Evolutionary conservation across 176 grass and related monocot genomes (phyloP).

Genomic region (Urochloa ruziziensis): DNA sequence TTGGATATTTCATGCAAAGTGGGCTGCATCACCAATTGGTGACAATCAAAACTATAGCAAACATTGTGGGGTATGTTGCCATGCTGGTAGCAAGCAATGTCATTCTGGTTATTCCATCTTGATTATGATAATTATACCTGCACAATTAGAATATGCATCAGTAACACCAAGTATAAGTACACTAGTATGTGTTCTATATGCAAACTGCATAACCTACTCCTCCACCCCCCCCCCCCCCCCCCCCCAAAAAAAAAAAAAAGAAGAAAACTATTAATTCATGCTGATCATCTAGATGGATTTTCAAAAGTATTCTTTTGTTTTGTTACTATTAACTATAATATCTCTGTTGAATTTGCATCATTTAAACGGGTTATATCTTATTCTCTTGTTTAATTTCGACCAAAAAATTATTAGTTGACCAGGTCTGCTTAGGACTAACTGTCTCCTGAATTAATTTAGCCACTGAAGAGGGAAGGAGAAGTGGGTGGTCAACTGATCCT

Average conservation of each 20-base stretch:
- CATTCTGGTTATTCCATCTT: neutral
- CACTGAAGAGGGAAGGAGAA: slow-evolving; percentile 59
- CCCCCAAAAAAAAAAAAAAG: too few relatives aligned
- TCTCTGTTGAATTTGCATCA: neutral
- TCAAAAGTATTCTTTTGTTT: slow-evolving; percentile 20
- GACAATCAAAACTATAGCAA: neutral
- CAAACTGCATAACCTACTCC: neutral
- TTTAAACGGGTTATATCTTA: neutral
- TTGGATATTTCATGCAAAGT: neutral
- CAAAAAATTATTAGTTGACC: neutral
- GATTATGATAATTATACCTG: neutral
- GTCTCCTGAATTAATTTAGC: slow-evolving; percentile 50
- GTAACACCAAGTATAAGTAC: neutral
- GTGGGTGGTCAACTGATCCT: slow-evolving; percentile 63
- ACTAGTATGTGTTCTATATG: neutral
- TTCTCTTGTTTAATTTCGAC: too few relatives aligned
- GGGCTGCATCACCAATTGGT: neutral
- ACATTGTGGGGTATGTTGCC: neutral
- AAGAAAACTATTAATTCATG: neutral
- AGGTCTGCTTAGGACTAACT: slow-evolving; percentile 18
- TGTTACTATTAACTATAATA: neutral
- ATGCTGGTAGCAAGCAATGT: neutral
- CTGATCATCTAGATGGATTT: slow-evolving; percentile 8
- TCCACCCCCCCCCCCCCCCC: too few relatives aligned
- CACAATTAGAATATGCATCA: neutral